A percentile compares a stretch with the other conserved stretches of the same genome.
These are phyloP conservation scores for Colletotrichum sp. DNA, from an alignment of 2,329 filamentous ascomycete genomes.

Conservation along the genomic window DNA sequence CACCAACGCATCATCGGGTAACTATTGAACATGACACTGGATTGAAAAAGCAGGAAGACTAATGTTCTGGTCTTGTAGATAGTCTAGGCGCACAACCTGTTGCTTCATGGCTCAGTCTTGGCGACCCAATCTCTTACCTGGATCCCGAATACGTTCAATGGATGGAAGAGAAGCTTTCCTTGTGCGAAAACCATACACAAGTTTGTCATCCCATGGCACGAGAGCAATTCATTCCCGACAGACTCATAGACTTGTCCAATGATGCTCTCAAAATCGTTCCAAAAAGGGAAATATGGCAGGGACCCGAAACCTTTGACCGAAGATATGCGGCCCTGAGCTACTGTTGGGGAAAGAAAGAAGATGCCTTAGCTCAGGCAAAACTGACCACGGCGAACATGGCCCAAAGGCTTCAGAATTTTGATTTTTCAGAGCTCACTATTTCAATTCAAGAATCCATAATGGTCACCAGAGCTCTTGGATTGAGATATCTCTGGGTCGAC, in stretches of 20 bases:
- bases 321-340: not conserved
- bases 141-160: not conserved
- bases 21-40: not conserved
- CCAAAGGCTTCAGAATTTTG: not conserved
- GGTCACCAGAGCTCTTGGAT: not conserved
- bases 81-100: not conserved
- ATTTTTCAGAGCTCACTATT: not conserved
- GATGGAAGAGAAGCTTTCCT: not conserved
- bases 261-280: not conserved
- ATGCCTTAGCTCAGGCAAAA: not conserved
- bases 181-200: not conserved
- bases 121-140: not conserved
- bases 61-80: not conserved
- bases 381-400: not conserved
- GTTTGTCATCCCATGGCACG: not conserved
- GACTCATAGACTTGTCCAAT: not conserved
- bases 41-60: not conserved
- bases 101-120: not conserved
- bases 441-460: not conserved
- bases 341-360: not conserved
- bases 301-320: not conserved
- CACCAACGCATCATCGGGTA: not conserved
- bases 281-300: not conserved
- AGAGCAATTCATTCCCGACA: not conserved
- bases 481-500: not conserved